Base-by-base conservation (phyloP, 805 yeast species). In the Yamadazyma sp. region DNA sequence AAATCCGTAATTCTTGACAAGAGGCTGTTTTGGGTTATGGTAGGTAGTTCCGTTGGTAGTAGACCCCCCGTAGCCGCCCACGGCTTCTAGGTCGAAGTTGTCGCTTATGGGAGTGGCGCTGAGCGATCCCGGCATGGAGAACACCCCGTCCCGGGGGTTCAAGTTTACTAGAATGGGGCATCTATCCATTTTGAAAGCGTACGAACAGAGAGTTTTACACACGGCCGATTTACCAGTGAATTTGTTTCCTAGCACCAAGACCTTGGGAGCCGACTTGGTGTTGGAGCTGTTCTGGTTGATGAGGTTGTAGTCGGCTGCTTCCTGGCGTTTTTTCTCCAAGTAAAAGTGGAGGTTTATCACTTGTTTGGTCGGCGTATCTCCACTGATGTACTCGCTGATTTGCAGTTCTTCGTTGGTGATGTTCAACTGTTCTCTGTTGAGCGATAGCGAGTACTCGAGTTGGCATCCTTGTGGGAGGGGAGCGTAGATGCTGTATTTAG, bases 11-110 rank as follows among this genome's bases (percentile, higher is more conserved):
- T 75, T 80, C 51, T 84, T 82, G 6, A 84, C 91, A n/a, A 84
- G 57, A 0, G 98, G 97, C 58, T 87, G 95, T 56, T 87, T 86
- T n/a, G 86, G 85, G 56, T 85, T 90, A 45, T 83, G 79, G 43
- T 73, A 66, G 1, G 90, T 79, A 1, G 86, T 78, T 28, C 95
- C 93, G 8, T 86, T 80, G 4, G 73, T 68, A 10, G 44, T 35
- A 43, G 80, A 70, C 16, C 84, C 78, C 32, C 87, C 86, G 44
- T 95, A 96, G 67, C 95, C 84, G 14, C 77, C 73, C 11, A 67
- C 62, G 32, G 72, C 63, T 50, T 86, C 91, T 13, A 85, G 77
- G 51, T 93, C 96, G 23, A 90, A 67, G 26, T 80, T 64, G 52
- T 87, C 96, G 28, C 89, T 80, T 10, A 90, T 71, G 0, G 95